Base-by-base conservation (phyloP, 129 eudicot genomes). In the Flaveria brownii region DNA sequence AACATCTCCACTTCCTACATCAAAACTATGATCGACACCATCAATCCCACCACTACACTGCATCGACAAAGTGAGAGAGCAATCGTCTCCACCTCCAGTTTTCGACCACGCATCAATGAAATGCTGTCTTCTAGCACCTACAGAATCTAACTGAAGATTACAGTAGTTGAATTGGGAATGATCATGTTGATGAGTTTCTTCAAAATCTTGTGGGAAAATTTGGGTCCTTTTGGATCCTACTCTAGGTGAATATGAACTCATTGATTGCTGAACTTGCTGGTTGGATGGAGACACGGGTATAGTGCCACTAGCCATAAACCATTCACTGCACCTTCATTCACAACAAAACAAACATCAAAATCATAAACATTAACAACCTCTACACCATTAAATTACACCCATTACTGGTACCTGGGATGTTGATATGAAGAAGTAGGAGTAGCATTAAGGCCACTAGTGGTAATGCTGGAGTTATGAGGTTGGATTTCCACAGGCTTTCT, bases 401-500 rank as follows among this genome's bases (percentile, higher is more conserved):
- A 33, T 20, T 71, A 28, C 17, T 8, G 16, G 5, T 60, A 70
- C 86, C 87, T 87, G 74, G 87, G 76, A 64, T 77, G 63, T 68
- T 80, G 88, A 85, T 80, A 79, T 70, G 68, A 71, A 25, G 85
- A 71, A 33, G 68, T 18, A 51, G 83, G 71, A 67, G 62, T 47
- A 20, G 51, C 17, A 60, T 71, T 45, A 42, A 64, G 68, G 56
- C 57, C 14, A 61, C 45, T 68, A 23, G 56, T 43, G 75, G 73
- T 39, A 69, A 17, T 4, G 64, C 13, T 60, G 71, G 75, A 65
- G 77, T 60, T 74, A 60, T 72, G 76, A 77, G 91, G 22, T 39
- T 60, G 79, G 54, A 47, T 57, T 90, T 90, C 96, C 96, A 90
- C 96, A 88, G 70, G 93, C 96, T 90, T 91, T 91, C 97, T 91